Conservation (phyloP, 2,329 filamentous ascomycete species). For the Trichoderma cornu-damae region DNA sequence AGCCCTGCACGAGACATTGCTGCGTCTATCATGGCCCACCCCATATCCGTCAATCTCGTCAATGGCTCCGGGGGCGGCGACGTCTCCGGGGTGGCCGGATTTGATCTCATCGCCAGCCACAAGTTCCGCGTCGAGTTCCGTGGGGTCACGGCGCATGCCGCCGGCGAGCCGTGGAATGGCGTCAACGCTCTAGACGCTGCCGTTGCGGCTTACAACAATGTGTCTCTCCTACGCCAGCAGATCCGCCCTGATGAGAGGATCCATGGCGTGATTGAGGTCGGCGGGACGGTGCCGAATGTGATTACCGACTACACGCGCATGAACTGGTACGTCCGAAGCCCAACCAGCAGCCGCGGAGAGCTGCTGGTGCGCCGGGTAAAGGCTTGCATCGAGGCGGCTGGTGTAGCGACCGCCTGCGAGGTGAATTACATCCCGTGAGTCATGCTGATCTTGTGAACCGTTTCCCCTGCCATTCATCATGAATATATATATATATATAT, state of each 20-base stretch:
- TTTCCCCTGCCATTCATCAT: too few relatives aligned
- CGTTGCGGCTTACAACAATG: slow-evolving; percentile 32
- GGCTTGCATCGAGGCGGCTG: slow-evolving; percentile 35
- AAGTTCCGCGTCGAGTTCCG: slow-evolving; percentile 33
- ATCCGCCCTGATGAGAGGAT: slow-evolving; percentile 35
- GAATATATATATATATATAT: too few relatives aligned
- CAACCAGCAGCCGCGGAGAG: slow-evolving; percentile 29
- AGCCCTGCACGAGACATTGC: slow-evolving; percentile 23
- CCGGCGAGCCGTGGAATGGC: slow-evolving; percentile 35
- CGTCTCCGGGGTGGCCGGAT: slow-evolving; percentile 25
- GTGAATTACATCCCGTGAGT: slow-evolving; percentile 34
- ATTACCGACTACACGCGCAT: slow-evolving; percentile 37
- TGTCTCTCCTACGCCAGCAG: slow-evolving; percentile 37
- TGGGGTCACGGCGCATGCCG: slow-evolving; percentile 35
- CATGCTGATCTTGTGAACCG: too few relatives aligned
- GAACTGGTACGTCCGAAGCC: slow-evolving; percentile 37
- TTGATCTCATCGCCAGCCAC: slow-evolving; percentile 31
- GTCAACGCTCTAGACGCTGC: slow-evolving; percentile 37
- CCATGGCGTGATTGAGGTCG: slow-evolving; percentile 35
- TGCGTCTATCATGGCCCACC: slow-evolving; percentile 31
- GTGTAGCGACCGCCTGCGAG: slow-evolving; percentile 33
- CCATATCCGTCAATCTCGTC: slow-evolving; percentile 14
- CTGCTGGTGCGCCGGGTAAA: slow-evolving; percentile 30
- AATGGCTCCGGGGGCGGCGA: not conserved
- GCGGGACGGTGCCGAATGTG: slow-evolving; percentile 36